phyloP scores from a whole-genome alignment of 2,329 filamentous ascomycete genomes.

The Cercospora zeae-maydis region DNA sequence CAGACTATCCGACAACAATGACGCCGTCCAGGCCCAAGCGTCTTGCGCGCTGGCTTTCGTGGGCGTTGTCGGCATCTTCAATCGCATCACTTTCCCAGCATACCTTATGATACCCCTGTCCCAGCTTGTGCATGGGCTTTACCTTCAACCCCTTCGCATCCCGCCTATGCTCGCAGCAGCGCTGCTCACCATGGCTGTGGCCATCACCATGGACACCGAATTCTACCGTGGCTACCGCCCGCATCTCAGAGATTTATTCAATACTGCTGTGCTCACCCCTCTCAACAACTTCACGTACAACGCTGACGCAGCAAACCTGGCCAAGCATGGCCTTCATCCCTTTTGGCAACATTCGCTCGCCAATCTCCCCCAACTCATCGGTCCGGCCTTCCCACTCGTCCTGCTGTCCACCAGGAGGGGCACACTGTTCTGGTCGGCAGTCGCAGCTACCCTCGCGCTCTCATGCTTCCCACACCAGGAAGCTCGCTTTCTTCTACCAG shows the following conservation, averaged over 20 bases:
- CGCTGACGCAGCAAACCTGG: slow-evolving; percentile 47
- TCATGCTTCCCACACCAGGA: slow-evolving; percentile 77
- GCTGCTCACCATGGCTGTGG: slow-evolving; percentile 66
- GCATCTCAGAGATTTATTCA: slow-evolving; percentile 62
- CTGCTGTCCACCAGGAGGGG: slow-evolving; percentile 53
- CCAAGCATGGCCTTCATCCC: slow-evolving; percentile 53
- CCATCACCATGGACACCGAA: slow-evolving; percentile 76
- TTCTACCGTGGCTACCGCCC: slow-evolving; percentile 73
- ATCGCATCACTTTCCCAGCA: slow-evolving; percentile 94
- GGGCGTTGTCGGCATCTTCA: slow-evolving; percentile 83
- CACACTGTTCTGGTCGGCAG: slow-evolving; percentile 66
- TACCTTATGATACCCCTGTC: slow-evolving; percentile 82
- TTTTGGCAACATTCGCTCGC: slow-evolving; percentile 51
- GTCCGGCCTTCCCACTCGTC: slow-evolving; percentile 49
- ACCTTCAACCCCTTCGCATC: slow-evolving; percentile 57
- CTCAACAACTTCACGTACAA: slow-evolving; percentile 55
- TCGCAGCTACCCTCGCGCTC: slow-evolving; percentile 66
- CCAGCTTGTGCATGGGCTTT: slow-evolving; percentile 79
- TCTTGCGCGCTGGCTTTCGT: slow-evolving; percentile 77
- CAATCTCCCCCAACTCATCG: slow-evolving; percentile 53
- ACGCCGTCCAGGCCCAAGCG: slow-evolving; percentile 71
- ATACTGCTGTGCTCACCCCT: slow-evolving; percentile 51
- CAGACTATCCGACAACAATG: slow-evolving; percentile 75
- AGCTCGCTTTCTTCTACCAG: slow-evolving; percentile 71
- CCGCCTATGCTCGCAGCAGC: slow-evolving; percentile 61